Base-by-base conservation (phyloP, 106 monocot species). In the Phalaenopsis equestris region DNA sequence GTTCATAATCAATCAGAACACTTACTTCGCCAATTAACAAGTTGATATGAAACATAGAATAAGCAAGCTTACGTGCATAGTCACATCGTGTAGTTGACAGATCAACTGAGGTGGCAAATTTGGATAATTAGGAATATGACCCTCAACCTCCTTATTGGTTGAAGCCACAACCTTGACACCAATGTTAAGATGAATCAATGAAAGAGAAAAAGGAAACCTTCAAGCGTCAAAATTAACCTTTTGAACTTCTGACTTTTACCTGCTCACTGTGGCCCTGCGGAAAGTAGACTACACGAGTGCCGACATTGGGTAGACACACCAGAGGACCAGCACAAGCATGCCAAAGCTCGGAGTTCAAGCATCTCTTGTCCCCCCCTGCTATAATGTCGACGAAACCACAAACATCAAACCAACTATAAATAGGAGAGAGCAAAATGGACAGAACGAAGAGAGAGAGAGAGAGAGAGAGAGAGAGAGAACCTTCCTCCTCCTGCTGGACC, bases 261-360 rank as follows among this genome's bases (percentile, higher is more conserved):
- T 95, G 95, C 83, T 95, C 92, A 18, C 95, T 95, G 79, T 95
- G 95, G 12, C 95, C 95, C 79, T 95, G 95, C 3, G 95, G 95
- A 72, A 95, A 92, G 83, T 95, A 95, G 55, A 95, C 92, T 7
- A 95, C 92, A 3, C 95, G 88, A 37, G 88, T 92, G 55, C 95
- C 92, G n/a, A 90, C 79, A 39, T 87, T 85, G 4, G 92, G 95
- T 70, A 92, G 77, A 79, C 85, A 95, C n/a, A 95, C 92, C 41
- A 95, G 89, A 41, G 95, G 95, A 18, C 95, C 95, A 41, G 95
- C 95, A 57, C 95, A 95, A 3, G 90, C 95, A 70, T 95, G 95
- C 95, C 95, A 95, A 18, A 95, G 91, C 86, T 95, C 92, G 42
- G 92, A 92, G 81, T 95, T 92, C 87, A 95, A 79, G 72, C 92